Percentiles rank a stretch among this genome's conserved stretches.
Conservation (phyloP, 768 basidiomycete species). For the Asterophora lycoperdoides region DNA sequence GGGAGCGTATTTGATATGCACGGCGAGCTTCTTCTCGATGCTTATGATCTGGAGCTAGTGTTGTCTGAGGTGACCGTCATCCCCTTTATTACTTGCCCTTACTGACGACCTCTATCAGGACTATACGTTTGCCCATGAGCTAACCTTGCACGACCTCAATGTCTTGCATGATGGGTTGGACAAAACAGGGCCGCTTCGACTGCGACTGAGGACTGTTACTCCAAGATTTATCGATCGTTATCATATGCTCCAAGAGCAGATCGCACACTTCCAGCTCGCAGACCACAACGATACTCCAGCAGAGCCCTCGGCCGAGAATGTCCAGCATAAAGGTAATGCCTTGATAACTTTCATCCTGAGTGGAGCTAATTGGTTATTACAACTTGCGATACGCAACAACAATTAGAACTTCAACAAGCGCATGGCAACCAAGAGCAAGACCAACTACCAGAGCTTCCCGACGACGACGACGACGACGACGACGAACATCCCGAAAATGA, state of each 20-base stretch:
- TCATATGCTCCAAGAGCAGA: conserved; percentile 56
- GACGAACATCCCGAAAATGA: not conserved
- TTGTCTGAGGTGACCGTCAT: conserved; percentile 55
- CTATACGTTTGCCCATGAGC: conserved; percentile 62
- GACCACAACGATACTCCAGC: not conserved
- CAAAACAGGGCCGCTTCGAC: conserved; percentile 57
- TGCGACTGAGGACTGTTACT: conserved; percentile 41
- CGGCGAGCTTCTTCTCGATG: conserved; percentile 64
- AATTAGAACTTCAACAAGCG: not conserved
- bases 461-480: not conserved
- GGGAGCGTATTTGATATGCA: conserved; percentile 44
- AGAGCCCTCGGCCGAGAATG: conserved; percentile 3
- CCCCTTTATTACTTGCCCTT: not conserved
- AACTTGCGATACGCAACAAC: not conserved
- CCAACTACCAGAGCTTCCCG: not conserved
- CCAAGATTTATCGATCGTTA: conserved; percentile 70
- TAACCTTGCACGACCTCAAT: conserved; percentile 70
- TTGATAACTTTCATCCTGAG: not conserved
- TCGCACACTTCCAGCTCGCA: conserved; percentile 28
- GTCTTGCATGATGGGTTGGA: conserved; percentile 64
- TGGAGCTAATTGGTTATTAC: not conserved
- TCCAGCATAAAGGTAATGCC: conserved; percentile 10
- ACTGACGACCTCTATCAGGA: conserved; percentile 40
- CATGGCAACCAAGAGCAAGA: not conserved
- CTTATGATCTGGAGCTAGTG: conserved; percentile 61